A percentile compares a stretch with the other conserved stretches of the same genome.
phyloP scores from a whole-genome alignment of 1,284 basidiomycete genomes.

The Cutaneotrichosporon cutaneum region DNA sequence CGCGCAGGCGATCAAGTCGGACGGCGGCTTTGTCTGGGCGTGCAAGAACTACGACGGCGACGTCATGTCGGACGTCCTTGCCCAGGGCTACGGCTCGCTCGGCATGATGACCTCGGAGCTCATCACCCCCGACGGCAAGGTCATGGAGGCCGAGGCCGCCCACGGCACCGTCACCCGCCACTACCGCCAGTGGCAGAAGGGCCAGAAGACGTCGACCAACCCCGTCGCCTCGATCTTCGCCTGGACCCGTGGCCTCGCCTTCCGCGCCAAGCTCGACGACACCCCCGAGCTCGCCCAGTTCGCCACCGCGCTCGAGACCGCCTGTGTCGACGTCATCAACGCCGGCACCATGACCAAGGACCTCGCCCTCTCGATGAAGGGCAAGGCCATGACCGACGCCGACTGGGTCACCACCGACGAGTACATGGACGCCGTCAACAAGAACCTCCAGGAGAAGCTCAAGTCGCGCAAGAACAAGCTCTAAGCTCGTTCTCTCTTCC shows the following conservation, averaged over 20 bases:
- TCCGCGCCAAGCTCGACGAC: slow-evolving; percentile 88
- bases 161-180: slow-evolving; percentile 86
- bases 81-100: slow-evolving; percentile 82
- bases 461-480: slow-evolving; percentile 28
- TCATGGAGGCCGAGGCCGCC: slow-evolving; percentile 92
- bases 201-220: slow-evolving; percentile 94
- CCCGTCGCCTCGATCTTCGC: slow-evolving; percentile 98
- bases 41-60: slow-evolving; percentile 98
- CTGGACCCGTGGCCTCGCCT: slow-evolving; percentile 92
- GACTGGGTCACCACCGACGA: slow-evolving; percentile 90
- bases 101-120: slow-evolving; percentile 99
- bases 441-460: slow-evolving; percentile 41
- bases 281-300: slow-evolving; percentile 76
- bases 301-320: slow-evolving; percentile 75
- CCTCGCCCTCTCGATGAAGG: slow-evolving; percentile 90
- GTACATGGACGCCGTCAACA: slow-evolving; percentile 79
- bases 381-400: slow-evolving; percentile 83
- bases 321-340: slow-evolving; percentile 85
- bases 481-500: slow-evolving; percentile 7
- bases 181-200: slow-evolving; percentile 96
- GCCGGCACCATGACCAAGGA: slow-evolving; percentile 97
- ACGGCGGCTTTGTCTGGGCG: slow-evolving; percentile 96
- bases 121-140: slow-evolving; percentile 89
- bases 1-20: slow-evolving; percentile 93
- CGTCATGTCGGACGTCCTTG: slow-evolving; percentile 79